Conservation (phyloP, 495 filamentous ascomycete genomes). For the Penicillium argentinense region DNA sequence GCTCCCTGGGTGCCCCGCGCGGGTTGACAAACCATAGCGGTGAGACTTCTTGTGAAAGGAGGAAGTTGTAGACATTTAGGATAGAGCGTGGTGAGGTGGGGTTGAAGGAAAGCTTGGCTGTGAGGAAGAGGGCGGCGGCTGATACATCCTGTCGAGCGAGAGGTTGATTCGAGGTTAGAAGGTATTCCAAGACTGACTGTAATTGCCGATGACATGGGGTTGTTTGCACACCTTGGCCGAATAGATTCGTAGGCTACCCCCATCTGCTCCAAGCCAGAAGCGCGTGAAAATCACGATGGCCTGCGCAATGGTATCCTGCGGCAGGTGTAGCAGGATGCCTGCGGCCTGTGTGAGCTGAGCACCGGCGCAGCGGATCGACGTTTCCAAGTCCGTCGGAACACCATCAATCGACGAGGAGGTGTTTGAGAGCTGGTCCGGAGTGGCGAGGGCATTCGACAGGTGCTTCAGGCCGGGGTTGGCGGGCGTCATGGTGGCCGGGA, state of each 20-base stretch:
- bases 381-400: constrained; percentile 76
- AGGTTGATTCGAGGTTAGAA: background rate
- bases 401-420: constrained; percentile 67
- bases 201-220: too few species aligned
- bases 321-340: constrained; percentile 78
- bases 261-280: constrained; percentile 74
- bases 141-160: constrained; percentile 63
- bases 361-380: constrained; percentile 53
- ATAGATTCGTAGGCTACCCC: constrained; percentile 59
- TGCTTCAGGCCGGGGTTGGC: constrained; percentile 42
- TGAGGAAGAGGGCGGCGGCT: constrained; percentile 77
- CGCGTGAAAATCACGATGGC: constrained; percentile 86
- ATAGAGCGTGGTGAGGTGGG: constrained; percentile 76
- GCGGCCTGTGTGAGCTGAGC: constrained; percentile 84
- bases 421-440: constrained; percentile 71
- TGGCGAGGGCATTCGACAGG: constrained; percentile 85
- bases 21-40: constrained; percentile 53
- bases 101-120: constrained; percentile 77
- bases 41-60: constrained; percentile 64
- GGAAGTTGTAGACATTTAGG: constrained; percentile 79
- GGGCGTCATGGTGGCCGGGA: constrained; percentile 23
- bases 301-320: constrained; percentile 86
- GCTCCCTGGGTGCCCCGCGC: constrained; percentile 29
- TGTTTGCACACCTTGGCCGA: constrained; percentile 48
- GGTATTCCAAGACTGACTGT: background rate